These are phyloP conservation scores for Euclidium syriacum DNA, from an alignment of 345 rosid species.

Conservation along the genomic window DNA sequence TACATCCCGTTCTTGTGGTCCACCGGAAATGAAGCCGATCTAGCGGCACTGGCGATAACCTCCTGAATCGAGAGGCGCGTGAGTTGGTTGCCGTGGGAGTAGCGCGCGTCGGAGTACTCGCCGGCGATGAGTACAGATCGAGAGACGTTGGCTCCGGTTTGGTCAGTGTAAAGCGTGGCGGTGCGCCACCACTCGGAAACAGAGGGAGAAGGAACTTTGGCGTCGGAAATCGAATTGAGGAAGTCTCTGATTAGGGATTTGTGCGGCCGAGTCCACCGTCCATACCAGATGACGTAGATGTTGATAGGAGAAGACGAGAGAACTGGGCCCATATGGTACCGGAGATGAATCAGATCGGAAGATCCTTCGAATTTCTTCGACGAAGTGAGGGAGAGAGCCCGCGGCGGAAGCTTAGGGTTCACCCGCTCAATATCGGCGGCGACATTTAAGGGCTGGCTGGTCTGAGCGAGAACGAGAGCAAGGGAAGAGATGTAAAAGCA, in stretches of 20 bases:
- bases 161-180: slow-evolving; percentile 85
- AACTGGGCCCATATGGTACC: slow-evolving; percentile 98
- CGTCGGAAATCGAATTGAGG: slow-evolving; percentile 63
- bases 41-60: slow-evolving; percentile 64
- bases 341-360: slow-evolving; percentile 69
- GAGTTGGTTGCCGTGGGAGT: slow-evolving; percentile 57
- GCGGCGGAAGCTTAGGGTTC: slow-evolving; percentile 78
- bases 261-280: slow-evolving; percentile 57
- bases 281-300: slow-evolving; percentile 92
- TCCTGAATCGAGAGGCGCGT: slow-evolving; percentile 81
- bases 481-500: neutral
- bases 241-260: slow-evolving; percentile 73
- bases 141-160: slow-evolving; percentile 91
- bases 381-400: slow-evolving; percentile 41
- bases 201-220: slow-evolving; percentile 41
- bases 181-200: slow-evolving; percentile 94
- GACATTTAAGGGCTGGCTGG: slow-evolving; percentile 31
- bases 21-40: slow-evolving; percentile 66
- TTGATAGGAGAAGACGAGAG: slow-evolving; percentile 82
- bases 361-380: slow-evolving; percentile 84
- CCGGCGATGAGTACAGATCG: slow-evolving; percentile 57
- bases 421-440: slow-evolving; percentile 20
- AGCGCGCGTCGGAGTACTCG: slow-evolving; percentile 51
- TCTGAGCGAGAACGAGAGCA: neutral
- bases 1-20: slow-evolving; percentile 87